Conservation (phyloP, 2,329 filamentous ascomycete genomes). For the Fusarium anguioides region DNA sequence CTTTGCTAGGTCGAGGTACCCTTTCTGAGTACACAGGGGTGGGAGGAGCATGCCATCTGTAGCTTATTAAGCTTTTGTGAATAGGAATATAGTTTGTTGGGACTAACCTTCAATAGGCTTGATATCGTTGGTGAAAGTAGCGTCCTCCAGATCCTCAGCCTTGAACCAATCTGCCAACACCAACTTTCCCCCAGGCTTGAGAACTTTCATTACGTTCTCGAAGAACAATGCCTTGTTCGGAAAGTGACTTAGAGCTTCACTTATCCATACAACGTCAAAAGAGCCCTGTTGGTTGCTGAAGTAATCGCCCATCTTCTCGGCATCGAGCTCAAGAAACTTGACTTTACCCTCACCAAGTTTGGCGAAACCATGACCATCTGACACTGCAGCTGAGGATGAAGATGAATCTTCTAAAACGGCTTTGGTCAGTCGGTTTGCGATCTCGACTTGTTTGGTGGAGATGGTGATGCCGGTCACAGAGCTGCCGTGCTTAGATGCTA, state of each 20-base stretch:
- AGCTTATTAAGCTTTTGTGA: not conserved
- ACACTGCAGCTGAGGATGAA: not conserved
- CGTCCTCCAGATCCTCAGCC: slow-evolving; percentile 57
- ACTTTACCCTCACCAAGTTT: slow-evolving; percentile 59
- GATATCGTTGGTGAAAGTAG: slow-evolving; percentile 63
- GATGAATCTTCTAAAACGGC: slow-evolving; percentile 40
- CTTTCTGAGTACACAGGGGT: slow-evolving; percentile 63
- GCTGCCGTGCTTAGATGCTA: slow-evolving; percentile 63
- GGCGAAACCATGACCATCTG: slow-evolving; percentile 51
- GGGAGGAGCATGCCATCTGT: slow-evolving; percentile 70
- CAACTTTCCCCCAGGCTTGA: slow-evolving; percentile 62
- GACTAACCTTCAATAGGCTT: slow-evolving; percentile 66
- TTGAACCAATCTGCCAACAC: slow-evolving; percentile 73
- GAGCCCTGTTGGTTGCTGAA: slow-evolving; percentile 54
- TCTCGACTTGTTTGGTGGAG: slow-evolving; percentile 68
- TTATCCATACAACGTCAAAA: slow-evolving; percentile 71
- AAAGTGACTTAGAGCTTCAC: slow-evolving; percentile 70
- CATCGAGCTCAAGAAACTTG: slow-evolving; percentile 68
- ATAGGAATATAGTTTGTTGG: not conserved
- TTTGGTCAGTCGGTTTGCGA: slow-evolving; percentile 63
- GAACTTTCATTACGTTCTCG: slow-evolving; percentile 59
- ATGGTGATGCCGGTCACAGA: slow-evolving; percentile 70
- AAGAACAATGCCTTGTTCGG: slow-evolving; percentile 70
- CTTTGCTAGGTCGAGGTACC: slow-evolving; percentile 63
- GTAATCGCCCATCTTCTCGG: slow-evolving; percentile 67